phyloP scores from a whole-genome alignment of 371 early-diverging fungal genomes.

The Circinella umbellata region DNA sequence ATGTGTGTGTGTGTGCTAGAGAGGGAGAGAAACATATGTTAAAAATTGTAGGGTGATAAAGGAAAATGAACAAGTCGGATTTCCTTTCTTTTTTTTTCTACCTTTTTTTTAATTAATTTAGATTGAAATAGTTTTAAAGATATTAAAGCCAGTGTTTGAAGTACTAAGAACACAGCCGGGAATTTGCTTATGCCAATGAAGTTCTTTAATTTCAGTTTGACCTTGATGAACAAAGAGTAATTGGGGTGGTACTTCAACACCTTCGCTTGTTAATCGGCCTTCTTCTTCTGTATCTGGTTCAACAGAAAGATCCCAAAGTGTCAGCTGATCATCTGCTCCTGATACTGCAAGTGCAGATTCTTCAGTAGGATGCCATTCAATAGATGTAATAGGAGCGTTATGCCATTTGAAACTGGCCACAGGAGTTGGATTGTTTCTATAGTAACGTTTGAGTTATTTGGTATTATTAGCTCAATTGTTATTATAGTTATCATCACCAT shows the following conservation, averaged over 20 bases:
- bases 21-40: too few relatives aligned
- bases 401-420: constrained; percentile 98
- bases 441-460: constrained; percentile 9
- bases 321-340: constrained; percentile 95
- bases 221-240: constrained; percentile 96
- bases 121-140: constrained; percentile 94
- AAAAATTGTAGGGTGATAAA: too few relatives aligned
- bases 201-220: constrained; percentile 92
- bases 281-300: constrained; percentile 94
- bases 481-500: too few relatives aligned
- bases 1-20: too few relatives aligned
- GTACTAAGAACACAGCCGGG: constrained; percentile 92
- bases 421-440: constrained; percentile 67
- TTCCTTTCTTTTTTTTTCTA: background rate
- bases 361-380: constrained; percentile 97
- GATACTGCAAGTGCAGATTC: constrained; percentile 91
- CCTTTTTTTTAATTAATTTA: constrained; percentile 34
- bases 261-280: constrained; percentile 60
- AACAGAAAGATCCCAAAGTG: constrained; percentile 97
- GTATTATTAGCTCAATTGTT: constrained; percentile 4
- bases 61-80: too few relatives aligned
- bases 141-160: constrained; percentile 88
- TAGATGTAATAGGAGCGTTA: constrained; percentile 88
- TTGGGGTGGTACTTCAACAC: constrained; percentile 90
- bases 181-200: constrained; percentile 95